These are phyloP conservation scores for Epichloe hybrida DNA, from an alignment of 2,329 filamentous ascomycete species.

Conservation along the genomic window DNA sequence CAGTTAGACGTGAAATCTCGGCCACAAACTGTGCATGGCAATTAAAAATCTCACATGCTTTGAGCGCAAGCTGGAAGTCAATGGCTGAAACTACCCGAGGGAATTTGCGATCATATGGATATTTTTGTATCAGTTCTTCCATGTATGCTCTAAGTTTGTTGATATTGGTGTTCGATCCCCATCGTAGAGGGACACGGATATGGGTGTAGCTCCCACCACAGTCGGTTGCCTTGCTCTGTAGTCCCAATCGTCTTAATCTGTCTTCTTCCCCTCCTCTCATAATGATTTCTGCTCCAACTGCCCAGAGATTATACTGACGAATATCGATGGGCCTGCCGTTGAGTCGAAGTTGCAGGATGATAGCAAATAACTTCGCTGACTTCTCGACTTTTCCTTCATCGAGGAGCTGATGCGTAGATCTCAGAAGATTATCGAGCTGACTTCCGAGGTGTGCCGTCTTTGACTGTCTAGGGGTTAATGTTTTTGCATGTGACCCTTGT, in stretches of 20 bases:
- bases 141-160: constrained; percentile 48
- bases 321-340: constrained; percentile 44
- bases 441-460: constrained; percentile 12
- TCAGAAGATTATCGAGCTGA: constrained; percentile 54
- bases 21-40: constrained; percentile 45
- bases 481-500: not conserved
- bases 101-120: constrained; percentile 52
- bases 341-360: constrained; percentile 48
- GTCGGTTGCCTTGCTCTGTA: not conserved
- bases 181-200: constrained; percentile 12
- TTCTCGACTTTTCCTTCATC: constrained; percentile 55
- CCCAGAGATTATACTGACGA: constrained; percentile 60
- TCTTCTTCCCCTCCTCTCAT: constrained; percentile 42
- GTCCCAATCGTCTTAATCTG: not conserved
- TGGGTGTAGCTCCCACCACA: not conserved
- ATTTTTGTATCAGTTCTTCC: constrained; percentile 61
- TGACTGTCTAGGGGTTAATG: constrained; percentile 4
- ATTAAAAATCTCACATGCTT: constrained; percentile 69
- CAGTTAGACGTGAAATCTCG: constrained; percentile 25
- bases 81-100: constrained; percentile 49
- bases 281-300: constrained; percentile 71
- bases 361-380: constrained; percentile 60
- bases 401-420: constrained; percentile 60
- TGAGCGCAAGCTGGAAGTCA: constrained; percentile 71
- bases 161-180: constrained; percentile 34